Evolutionary conservation across 495 filamentous ascomycete genomes (phyloP), one percentile per base, ranked within the genome.

Genomic region (Rhypophila decipiens): DNA sequence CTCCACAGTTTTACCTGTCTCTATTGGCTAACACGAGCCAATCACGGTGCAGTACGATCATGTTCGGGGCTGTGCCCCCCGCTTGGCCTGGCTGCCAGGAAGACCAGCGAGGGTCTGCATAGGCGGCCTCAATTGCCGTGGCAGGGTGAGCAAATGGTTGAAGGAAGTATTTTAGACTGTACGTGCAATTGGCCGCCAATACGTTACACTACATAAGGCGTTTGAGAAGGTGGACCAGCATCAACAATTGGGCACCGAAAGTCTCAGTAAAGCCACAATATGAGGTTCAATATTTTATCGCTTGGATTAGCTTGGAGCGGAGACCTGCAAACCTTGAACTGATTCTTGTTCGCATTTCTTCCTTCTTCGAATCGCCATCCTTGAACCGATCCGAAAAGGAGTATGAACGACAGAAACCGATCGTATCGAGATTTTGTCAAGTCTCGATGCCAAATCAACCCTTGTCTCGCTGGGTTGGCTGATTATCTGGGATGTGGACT

Each of bases 401-500:
- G 42, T 1, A 48, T 39, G 46, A 19, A 35, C n/a, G 33, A 40
- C 22, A 20, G 41, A 48, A 40, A 18, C n/a, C 3, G 2, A 33
- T 48, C 46, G 23, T 48, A 48, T 23, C 33, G 22, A 48, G 36
- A 48, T 15, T 41, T 40, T 2, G 37, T 48, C 22, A 35, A 20
- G 24, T 39, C 35, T 40, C 46, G 20, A 18, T 40, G 46, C 46
- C 46, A 42, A 39, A 31, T 9, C 13, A 48, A 48, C 22, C 46
- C 46, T 33, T 41, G 46, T 24, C 5, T 48, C 46, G 34, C 3
- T 33, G 46, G 46, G 34, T 42, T 48, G 19, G 37, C 37, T 3
- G 37, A 48, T 17, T 15, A 48, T 41, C 22, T 48, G 17, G 10
- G 37, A 29, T 22, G 21, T 33, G 46, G 23, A 42, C 15, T 37